These are phyloP conservation scores for Debaryomyces sp. DNA, from an alignment of 1,139 yeast genomes.

Conservation along the genomic window DNA sequence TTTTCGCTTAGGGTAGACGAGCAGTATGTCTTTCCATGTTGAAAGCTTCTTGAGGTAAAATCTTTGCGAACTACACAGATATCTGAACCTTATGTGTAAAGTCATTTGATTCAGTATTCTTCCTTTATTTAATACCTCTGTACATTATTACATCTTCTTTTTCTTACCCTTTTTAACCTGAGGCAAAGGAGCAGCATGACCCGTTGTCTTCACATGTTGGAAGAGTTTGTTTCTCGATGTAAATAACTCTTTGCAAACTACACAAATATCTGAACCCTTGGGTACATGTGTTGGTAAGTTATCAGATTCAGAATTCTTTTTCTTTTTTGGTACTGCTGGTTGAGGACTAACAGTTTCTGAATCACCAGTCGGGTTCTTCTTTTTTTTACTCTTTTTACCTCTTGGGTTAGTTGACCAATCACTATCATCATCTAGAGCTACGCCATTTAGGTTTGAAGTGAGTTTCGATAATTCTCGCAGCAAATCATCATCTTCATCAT, in stretches of 20 bases:
- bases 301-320: constrained; percentile 5
- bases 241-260: constrained; percentile 61
- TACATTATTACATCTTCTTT: no score
- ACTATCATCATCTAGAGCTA: constrained; percentile 30
- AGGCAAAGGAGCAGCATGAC: constrained; percentile 65
- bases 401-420: constrained; percentile 43
- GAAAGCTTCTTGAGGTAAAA: no score
- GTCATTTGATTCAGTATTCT: no score
- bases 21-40: no score
- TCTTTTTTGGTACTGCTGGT: neutral
- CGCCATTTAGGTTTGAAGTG: constrained; percentile 21
- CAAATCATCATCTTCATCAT: constrained; percentile 14
- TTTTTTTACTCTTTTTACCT: constrained; percentile 39
- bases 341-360: constrained; percentile 14
- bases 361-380: constrained; percentile 24
- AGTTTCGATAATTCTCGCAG: constrained; percentile 41
- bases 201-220: constrained; percentile 70
- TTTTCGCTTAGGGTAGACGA: no score
- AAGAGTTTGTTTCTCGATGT: constrained; percentile 75
- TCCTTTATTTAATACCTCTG: no score
- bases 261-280: constrained; percentile 49
- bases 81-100: no score
- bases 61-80: no score
- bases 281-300: constrained; percentile 16
- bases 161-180: constrained; percentile 28